Base-by-base conservation (phyloP, 176 grass and related monocot species). In the Oryza rufipogon region DNA sequence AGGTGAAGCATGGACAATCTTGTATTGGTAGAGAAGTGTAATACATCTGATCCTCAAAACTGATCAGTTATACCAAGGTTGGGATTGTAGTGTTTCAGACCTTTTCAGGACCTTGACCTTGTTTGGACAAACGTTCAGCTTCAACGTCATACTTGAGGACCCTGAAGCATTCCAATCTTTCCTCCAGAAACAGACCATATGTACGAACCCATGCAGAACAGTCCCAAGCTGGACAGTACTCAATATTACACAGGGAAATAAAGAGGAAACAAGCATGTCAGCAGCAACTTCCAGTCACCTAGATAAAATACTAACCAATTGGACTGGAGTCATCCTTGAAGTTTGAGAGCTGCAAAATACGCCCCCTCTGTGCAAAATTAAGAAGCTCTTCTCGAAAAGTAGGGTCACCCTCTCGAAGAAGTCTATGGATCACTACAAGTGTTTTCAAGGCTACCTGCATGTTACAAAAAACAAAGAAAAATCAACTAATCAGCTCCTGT, bases 251-350 rank as follows among this genome's bases (percentile, higher is more conserved):
- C 13, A 15, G 14, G 48, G 25, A 77, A 81, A 89, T 75, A 16
- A 76, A 66, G 70, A 61, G 26, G 68, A 42, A 9, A 49, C 48
- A 69, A 71, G 68, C 54, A 52, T 46, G 26, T 25, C 67, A 68
- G 3, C 20, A 2, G 17, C 15, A 72, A 72, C 44, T 79, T 86
- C 36, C 38, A 75, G 41, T 52, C 22, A 66, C 47, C 80, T 66
- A 34, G 68, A 70, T 6, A 87, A 87, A 72, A 75, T 44, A 87
- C 78, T 77, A 51, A 99, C 97, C 91, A 77, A 99, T 89, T 71
- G 97, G 93, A 61, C 91, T 92, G 56, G 97, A 99, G 75, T 99
- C 97, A 74, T 99, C 97, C 86, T 99, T 99, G 85, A 99, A 99
- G 87, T 94, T 99, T 48, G 91, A 93, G 75, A 96, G 88, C 84